These are phyloP conservation scores for Arthroderma sp. DNA, from an alignment of 2,329 filamentous ascomycete genomes.

Conservation along the genomic window DNA sequence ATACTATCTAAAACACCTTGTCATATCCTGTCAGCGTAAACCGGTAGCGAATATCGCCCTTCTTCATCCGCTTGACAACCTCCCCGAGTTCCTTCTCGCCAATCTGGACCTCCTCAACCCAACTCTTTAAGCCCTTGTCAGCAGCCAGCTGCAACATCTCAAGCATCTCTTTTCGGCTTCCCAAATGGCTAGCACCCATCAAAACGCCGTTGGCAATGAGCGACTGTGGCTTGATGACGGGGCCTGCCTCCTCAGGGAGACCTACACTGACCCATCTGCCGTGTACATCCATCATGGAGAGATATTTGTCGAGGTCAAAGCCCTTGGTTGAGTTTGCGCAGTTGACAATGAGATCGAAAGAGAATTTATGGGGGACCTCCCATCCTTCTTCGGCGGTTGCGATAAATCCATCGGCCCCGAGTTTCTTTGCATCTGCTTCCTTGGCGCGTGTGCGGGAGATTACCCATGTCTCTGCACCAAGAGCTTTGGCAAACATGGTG, in stretches of 20 bases:
- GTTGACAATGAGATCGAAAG: constrained; percentile 56
- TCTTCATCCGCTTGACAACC: constrained; percentile 55
- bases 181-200: constrained; percentile 58
- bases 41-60: constrained; percentile 58
- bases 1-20: constrained; percentile 17
- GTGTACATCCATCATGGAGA: constrained; percentile 68
- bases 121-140: constrained; percentile 55
- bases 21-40: constrained; percentile 48
- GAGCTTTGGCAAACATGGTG: constrained; percentile 54
- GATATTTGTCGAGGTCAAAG: constrained; percentile 48
- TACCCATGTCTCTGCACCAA: constrained; percentile 49
- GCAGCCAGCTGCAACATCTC: constrained; percentile 60
- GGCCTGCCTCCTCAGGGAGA: constrained; percentile 62
- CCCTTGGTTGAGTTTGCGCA: constrained; percentile 62
- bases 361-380: constrained; percentile 41
- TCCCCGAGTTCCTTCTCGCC: constrained; percentile 55
- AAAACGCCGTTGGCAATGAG: constrained; percentile 61
- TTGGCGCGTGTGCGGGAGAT: constrained; percentile 48
- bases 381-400: constrained; percentile 45
- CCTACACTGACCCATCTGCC: constrained; percentile 69
- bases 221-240: constrained; percentile 57
- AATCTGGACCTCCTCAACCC: constrained; percentile 60
- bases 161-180: constrained; percentile 55
- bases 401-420: constrained; percentile 50
- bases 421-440: constrained; percentile 45